Evolutionary conservation across 331 rosid genomes (phyloP), one percentile per base, ranked within the genome.

Genomic region (Stylosanthes scabra): DNA sequence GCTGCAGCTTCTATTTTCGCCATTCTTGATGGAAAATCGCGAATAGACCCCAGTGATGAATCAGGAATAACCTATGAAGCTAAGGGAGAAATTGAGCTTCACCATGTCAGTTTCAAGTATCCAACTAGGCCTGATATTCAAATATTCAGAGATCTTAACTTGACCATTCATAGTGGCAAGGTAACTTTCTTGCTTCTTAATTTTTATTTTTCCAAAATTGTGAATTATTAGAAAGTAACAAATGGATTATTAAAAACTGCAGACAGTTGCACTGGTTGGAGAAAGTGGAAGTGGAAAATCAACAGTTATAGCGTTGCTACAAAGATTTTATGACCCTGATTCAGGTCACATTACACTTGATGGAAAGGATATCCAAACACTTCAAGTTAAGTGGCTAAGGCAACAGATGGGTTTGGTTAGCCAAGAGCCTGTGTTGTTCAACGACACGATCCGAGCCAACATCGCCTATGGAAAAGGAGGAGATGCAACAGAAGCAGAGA

Each of bases 231-330:
- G 41, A 59, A 49, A 50, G 65, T 66, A 78, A 81, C 59, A 49
- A 25, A 34, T 37, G 20, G 25, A 51, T 59, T 44, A 27, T 12
- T 52, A 28, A 61, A 37, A 50, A 54, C 44, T 54, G 9, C 82
- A 88, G 93, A 88, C 90, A 25, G 80, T 85, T 42, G 90, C 90
- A 12, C 42, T 88, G 25, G 90, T 88, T 34, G 90, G 93, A 64
- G 88, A 84, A 84, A 84, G 85, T 77, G 88, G 85, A 59, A 81
- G 85, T 55, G 88, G 88, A 65, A 84, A 84, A 47, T 84, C 88
- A 13, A 84, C 88, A 2, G 76, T 79, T 57, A 79, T 88, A 39
- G 81, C 87, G 7, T 64, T 88, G 14, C 28, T 88, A 11, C 88
- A 83, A 72, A 83, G 93, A 69, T 85, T 88, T 72, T 83, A 88